These are phyloP conservation scores for Pyrenula massariospora DNA, from an alignment of 495 filamentous ascomycete species.

Conservation along the genomic window DNA sequence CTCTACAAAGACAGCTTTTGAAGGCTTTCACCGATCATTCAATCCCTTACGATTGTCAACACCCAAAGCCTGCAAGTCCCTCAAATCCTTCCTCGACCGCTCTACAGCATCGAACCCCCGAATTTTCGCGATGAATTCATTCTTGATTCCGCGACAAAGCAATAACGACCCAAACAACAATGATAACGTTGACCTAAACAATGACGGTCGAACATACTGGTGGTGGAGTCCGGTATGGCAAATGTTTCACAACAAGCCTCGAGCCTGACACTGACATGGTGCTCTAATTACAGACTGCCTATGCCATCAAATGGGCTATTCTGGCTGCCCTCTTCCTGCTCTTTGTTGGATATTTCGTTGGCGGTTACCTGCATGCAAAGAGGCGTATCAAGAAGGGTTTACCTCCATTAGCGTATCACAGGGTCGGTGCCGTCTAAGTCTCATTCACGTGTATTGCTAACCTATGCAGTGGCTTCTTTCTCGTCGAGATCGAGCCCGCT, in stretches of 20 bases:
- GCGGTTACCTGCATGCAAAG: constrained; percentile 53
- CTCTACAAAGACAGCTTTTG: no score
- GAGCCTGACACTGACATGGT: not conserved
- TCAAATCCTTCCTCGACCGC: no score
- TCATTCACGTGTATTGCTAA: constrained; percentile 1
- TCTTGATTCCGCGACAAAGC: not conserved
- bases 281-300: constrained; percentile 31
- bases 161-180: not conserved
- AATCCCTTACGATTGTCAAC: not conserved
- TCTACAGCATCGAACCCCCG: no score
- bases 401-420: constrained; percentile 53
- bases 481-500: constrained; percentile 36
- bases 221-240: not conserved
- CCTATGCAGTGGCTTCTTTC: constrained; percentile 49
- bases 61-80: no score
- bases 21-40: no score
- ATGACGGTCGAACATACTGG: not conserved
- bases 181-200: not conserved
- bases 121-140: not conserved
- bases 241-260: not conserved
- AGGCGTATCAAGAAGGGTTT: constrained; percentile 47
- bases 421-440: constrained; percentile 30
- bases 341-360: constrained; percentile 41
- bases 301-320: constrained; percentile 57
- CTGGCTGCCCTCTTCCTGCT: constrained; percentile 41